Base-by-base conservation (phyloP, 164 flowering plant species). In the Litsea cubeba region DNA sequence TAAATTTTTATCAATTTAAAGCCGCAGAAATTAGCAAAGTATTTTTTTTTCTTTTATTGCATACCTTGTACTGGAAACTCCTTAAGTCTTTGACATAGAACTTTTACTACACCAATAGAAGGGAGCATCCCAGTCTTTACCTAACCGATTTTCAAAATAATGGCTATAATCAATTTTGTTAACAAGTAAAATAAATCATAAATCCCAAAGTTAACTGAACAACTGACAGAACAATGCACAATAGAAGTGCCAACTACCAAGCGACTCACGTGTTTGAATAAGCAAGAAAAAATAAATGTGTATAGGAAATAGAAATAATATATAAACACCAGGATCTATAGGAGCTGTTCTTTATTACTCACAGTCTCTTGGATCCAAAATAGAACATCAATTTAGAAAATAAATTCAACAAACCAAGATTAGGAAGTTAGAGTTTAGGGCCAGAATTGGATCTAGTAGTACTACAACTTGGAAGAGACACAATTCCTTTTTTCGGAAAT, bases 91-190 rank as follows among this genome's bases (percentile, higher is more conserved):
- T 83, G 83, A 78, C 76, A 79, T 62, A 96, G 88, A 72, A 85
- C 81, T 78, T 85, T 87, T 65, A 92, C 84, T 62, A 91, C 86
- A 32, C 85, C 90, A 74, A 75, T 68, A 23, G 99, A 90, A 71
- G 99, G 99, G 24, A 93, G 87, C 99, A 95, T 94, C 50, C 99
- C 98, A 49, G 99, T 96, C 83, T 96, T 96, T 50, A 96, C 97
- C 99, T 96, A 75, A 80, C 32, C 62, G 76, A 60, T 77, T 62
- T 26, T 35, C 76, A 78, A 49, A 49, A 8, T 69, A 40, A 4
- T 40, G 23, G 58, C 65, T 46, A 54, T 64, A n/a, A 68, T 75
- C 24, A 75, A 25, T 32, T 58, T 60, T 76, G 32, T 26, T 50
- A 73, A 2, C 28, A 73, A 66, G 7, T 28, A 25, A 18, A 26